Base-by-base conservation (phyloP, 2,329 filamentous ascomycete species). In the Septoria petroselini region DNA sequence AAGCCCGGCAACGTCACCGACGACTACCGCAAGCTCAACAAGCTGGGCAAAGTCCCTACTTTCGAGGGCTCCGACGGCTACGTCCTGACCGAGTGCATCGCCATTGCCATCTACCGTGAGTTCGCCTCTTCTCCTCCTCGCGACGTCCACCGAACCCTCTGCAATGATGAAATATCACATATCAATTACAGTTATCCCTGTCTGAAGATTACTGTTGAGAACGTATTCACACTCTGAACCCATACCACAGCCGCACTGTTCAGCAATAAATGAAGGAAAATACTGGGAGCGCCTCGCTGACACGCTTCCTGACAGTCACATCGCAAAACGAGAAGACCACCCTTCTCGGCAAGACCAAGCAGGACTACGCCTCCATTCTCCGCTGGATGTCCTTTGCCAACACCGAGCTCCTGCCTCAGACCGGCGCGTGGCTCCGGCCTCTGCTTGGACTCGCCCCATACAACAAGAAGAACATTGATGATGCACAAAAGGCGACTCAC, bases 261-360 rank as follows among this genome's bases (percentile, higher is more conserved):
- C 23, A 27, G 23, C 23, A 27, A 9, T 5, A 5, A 5, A 27
- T 27, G 23, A 9, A 27, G 23, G 5, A 9, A 9, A 5, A 27
- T 5, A 27, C 23, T 27, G 23, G 9, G 5, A 27, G 23, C 9
- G 23, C 23, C 5, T 27, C 23, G 23, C n/a, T n/a, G n/a, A n/a
- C n/a, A n/a, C n/a, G n/a, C n/a, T n/a, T n/a, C n/a, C n/a, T n/a
- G n/a, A 48, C 69, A 97, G 93, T 98, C 72, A 90, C 93, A 68
- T 97, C 93, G 65, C 93, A 98, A 79, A 98, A 98, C 75, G 93
- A 97, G 85, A 97, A 97, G 86, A 98, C 93, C 67, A 94, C 90
- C 64, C 90, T 98, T 62, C 84, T 98, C 66, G 93, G 93, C 71
- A 97, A 97, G 86, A 98, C 91, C 78, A 98, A 98, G 86, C 91